Evolutionary conservation across 805 yeast genomes (phyloP).

Genomic region (Pichia phayaonensis): DNA sequence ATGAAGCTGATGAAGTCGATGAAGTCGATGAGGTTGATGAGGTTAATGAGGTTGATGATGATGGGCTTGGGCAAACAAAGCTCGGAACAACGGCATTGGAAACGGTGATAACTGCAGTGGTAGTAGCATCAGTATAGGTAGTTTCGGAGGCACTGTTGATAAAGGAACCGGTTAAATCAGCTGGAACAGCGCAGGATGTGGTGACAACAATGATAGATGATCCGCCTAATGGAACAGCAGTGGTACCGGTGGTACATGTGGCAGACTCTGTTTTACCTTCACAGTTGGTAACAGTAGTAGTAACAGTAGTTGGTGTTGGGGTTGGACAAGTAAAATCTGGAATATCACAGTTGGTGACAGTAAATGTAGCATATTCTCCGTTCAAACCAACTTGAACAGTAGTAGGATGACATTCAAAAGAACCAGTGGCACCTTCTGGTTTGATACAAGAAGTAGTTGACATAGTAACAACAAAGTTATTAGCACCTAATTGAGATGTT

Average conservation of each 20-base stretch:
- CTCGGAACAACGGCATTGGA: conserved; percentile 1
- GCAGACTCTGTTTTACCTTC: neutral
- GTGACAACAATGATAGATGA: neutral
- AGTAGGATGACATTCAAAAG: conserved; percentile 11
- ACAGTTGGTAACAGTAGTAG: neutral
- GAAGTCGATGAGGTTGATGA: neutral
- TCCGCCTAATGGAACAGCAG: conserved; percentile 1
- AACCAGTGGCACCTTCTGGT: conserved; percentile 11
- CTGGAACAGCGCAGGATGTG: conserved; percentile 8
- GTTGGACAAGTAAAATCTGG: conserved; percentile 8
- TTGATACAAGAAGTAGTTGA: conserved; percentile 12
- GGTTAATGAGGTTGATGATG: conserved; percentile 3
- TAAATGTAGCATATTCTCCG: conserved; percentile 7
- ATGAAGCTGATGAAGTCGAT: neutral
- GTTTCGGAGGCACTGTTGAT: neutral
- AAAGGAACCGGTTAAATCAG: conserved; percentile 8
- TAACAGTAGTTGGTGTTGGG: neutral
- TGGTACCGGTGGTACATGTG: conserved; percentile 2
- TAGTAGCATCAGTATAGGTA: neutral
- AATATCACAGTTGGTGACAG: conserved; percentile 12
- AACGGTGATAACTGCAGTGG: conserved; percentile 1
- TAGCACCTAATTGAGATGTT: conserved; percentile 2
- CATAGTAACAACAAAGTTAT: conserved; percentile 4
- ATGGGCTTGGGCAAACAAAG: conserved; percentile 7
- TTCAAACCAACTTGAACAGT: conserved; percentile 4